phyloP scores from a whole-genome alignment of 306 rosid species.

The Corylus heterophylla region DNA sequence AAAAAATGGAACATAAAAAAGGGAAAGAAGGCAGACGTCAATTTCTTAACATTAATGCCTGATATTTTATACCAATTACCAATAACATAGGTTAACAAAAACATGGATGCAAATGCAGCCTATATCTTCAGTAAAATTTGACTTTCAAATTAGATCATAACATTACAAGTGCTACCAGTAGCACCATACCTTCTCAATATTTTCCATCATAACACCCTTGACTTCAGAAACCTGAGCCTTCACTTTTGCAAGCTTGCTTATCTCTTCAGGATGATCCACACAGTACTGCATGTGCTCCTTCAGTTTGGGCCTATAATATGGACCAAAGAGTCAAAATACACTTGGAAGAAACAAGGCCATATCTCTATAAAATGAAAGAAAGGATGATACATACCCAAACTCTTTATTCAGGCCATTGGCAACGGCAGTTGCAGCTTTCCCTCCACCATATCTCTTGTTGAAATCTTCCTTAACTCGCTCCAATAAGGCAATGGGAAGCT shows the following conservation, averaged over 20 bases:
- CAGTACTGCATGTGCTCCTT: slow-evolving; percentile 96
- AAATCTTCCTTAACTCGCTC: slow-evolving; percentile 89
- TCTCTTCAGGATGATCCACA: slow-evolving; percentile 95
- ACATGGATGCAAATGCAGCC: slow-evolving; percentile 6
- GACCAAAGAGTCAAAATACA: slow-evolving; percentile 12
- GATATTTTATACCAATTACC: neutral
- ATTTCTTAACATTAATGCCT: neutral
- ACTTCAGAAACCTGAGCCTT: slow-evolving; percentile 99
- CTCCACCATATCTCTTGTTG: slow-evolving; percentile 75
- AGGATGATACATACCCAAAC: slow-evolving; percentile 61
- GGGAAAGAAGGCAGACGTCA: neutral
- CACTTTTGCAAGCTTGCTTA: slow-evolving; percentile 92
- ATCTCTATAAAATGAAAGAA: neutral
- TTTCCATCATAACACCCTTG: slow-evolving; percentile 99
- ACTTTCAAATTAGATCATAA: neutral
- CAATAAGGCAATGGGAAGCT: slow-evolving; percentile 78
- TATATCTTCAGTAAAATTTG: neutral
- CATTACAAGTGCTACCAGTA: neutral
- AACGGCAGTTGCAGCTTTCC: slow-evolving; percentile 82
- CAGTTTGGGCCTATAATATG: slow-evolving; percentile 63
- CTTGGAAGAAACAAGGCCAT: neutral
- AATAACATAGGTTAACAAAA: neutral
- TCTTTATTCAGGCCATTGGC: slow-evolving; percentile 68
- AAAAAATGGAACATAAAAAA: neutral
- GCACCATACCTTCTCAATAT: slow-evolving; percentile 75